Evolutionary conservation across 2,329 filamentous ascomycete genomes (phyloP).

Genomic region (Trichocomaceae sp.): DNA sequence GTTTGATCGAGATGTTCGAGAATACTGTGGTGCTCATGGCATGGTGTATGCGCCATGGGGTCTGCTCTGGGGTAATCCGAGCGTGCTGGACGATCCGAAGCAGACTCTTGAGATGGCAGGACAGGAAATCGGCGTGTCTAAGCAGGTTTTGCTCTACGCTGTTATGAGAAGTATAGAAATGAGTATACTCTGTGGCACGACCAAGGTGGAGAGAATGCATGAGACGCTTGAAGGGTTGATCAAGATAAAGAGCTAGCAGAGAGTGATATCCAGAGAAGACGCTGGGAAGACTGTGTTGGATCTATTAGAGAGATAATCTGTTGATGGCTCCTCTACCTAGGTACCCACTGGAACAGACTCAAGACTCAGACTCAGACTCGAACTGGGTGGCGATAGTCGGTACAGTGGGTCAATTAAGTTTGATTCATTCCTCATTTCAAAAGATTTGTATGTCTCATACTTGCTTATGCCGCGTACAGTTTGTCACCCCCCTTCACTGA

Average conservation of each 20-base stretch:
- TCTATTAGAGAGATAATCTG: neutral
- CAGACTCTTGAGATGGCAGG: neutral
- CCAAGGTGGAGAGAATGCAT: constrained; percentile 2
- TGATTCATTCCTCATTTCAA: neutral
- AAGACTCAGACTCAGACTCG: too few species aligned
- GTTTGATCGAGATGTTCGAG: constrained; percentile 8
- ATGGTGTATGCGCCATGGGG: constrained; percentile 8
- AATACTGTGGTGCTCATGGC: neutral
- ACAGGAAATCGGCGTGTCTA: neutral
- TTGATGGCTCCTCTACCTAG: too few species aligned
- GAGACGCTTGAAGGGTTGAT: constrained; percentile 1
- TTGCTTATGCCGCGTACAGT: neutral
- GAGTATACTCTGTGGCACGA: constrained; percentile 4
- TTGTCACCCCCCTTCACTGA: neutral
- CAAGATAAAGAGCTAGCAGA: neutral
- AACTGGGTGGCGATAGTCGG: too few species aligned
- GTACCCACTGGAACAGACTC: too few species aligned
- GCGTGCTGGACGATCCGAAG: constrained; percentile 1
- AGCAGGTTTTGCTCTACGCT: constrained; percentile 3
- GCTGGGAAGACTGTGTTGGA: neutral
- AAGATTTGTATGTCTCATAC: neutral
- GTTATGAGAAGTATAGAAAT: neutral
- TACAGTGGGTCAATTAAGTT: neutral
- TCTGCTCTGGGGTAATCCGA: constrained; percentile 10
- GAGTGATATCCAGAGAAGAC: neutral